These are phyloP conservation scores for Herpetomonas samuelpessoai DNA, from an alignment of 208 protist genomes.

Conservation along the genomic window DNA sequence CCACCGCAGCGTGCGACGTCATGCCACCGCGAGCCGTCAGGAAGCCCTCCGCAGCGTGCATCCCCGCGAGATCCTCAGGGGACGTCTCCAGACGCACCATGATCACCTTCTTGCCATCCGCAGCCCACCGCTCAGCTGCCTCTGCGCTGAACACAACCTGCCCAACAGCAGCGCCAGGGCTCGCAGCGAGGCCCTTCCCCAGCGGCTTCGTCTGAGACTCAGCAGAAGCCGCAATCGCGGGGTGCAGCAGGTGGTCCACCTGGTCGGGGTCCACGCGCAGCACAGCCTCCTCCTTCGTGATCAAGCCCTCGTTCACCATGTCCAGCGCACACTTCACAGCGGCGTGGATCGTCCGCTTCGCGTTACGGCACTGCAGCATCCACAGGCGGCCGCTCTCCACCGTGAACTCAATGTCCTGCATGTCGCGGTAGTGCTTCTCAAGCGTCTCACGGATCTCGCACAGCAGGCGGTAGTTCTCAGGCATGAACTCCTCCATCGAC, in stretches of 20 bases:
- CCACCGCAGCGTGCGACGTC: conserved; percentile 96
- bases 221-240: conserved; percentile 62
- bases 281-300: conserved; percentile 82
- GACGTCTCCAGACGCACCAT: conserved; percentile 93
- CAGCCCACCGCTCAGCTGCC: conserved; percentile 51
- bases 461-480: conserved; percentile 85
- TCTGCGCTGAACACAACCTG: conserved; percentile 90
- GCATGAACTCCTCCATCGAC: conserved; percentile 86
- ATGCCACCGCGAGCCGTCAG: conserved; percentile 93
- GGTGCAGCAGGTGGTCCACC: conserved; percentile 91
- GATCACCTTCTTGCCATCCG: conserved; percentile 76
- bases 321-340: conserved; percentile 88
- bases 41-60: conserved; percentile 88
- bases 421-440: conserved; percentile 93
- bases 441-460: conserved; percentile 73
- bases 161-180: conserved; percentile 91
- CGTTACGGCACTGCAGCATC: conserved; percentile 94
- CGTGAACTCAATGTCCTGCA: conserved; percentile 97
- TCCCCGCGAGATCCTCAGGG: conserved; percentile 93
- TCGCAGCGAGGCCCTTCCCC: conserved; percentile 91
- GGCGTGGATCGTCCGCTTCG: conserved; percentile 92
- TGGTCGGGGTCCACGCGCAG: conserved; percentile 79
- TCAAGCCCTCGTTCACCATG: conserved; percentile 91
- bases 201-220: conserved; percentile 53
- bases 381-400: conserved; percentile 93